Evolutionary conservation across 495 filamentous ascomycete species (phyloP).

Genomic region (Parathielavia appendiculata): DNA sequence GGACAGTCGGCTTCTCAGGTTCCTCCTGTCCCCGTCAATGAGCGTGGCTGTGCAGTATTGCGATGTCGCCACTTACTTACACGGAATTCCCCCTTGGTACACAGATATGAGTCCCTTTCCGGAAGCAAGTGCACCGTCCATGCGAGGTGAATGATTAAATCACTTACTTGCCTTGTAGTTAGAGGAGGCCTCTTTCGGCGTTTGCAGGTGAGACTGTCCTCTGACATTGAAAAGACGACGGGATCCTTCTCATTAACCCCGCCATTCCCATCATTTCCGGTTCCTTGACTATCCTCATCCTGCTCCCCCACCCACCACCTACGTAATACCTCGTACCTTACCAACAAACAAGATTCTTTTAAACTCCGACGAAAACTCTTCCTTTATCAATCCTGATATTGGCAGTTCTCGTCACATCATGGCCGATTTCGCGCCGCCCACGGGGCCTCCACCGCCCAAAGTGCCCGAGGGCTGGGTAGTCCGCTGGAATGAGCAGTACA

Average conservation of each 20-base stretch:
- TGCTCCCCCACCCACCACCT: neutral
- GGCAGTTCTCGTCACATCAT: conserved; percentile 31
- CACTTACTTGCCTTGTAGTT: neutral
- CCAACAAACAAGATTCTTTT: neutral
- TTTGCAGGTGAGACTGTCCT: conserved; percentile 19
- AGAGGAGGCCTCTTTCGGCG: conserved; percentile 6
- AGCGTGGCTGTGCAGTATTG: neutral
- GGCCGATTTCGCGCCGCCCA: conserved; percentile 61
- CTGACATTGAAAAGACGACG: conserved; percentile 2
- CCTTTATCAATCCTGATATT: neutral
- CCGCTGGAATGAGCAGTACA: conserved; percentile 68
- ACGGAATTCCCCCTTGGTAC: neutral
- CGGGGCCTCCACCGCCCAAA: conserved; percentile 78
- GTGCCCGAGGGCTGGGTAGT: conserved; percentile 87
- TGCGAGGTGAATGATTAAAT: neutral
- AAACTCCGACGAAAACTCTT: neutral
- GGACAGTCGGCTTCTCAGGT: neutral
- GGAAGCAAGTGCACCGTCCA: neutral
- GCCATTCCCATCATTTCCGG: neutral
- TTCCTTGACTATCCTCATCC: neutral
- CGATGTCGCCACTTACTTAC: neutral
- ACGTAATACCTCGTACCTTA: neutral
- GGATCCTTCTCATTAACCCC: neutral
- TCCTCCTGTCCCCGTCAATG: neutral
- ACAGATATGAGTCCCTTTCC: neutral